Percentiles rank a stretch among this genome's conserved stretches.
phyloP scores from a whole-genome alignment of 768 basidiomycete species.

The Auricularia auricula-judae region DNA sequence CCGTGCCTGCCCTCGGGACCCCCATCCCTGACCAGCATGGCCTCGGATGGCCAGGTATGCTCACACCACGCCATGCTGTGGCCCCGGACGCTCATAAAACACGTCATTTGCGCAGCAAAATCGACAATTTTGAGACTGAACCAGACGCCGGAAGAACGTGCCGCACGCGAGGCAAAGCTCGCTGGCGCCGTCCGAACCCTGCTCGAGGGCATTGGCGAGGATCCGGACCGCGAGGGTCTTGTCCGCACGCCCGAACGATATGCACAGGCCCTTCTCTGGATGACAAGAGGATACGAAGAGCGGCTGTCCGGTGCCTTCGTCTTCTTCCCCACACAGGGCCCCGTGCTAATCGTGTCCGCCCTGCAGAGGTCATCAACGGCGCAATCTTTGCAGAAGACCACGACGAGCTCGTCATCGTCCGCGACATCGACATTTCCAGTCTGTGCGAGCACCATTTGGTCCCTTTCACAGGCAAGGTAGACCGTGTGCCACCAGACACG shows the following conservation, averaged over 20 bases:
- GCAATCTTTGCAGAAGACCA: slow-evolving; percentile 98
- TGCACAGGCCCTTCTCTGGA: slow-evolving; percentile 95
- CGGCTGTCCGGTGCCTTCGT: slow-evolving; percentile 61
- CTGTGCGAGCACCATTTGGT: slow-evolving; percentile 98
- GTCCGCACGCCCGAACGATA: slow-evolving; percentile 88
- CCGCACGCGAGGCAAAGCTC: slow-evolving; percentile 64
- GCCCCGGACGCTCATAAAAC: neutral
- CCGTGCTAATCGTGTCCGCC: neutral
- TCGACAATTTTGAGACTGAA: slow-evolving; percentile 78
- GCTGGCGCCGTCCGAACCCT: slow-evolving; percentile 79
- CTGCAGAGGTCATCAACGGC: slow-evolving; percentile 90
- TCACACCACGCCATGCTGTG: neutral
- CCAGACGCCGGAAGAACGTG: slow-evolving; percentile 63
- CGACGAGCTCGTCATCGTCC: slow-evolving; percentile 98
- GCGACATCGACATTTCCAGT: slow-evolving; percentile 94
- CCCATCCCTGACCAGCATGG: slow-evolving; percentile 53
- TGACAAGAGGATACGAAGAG: slow-evolving; percentile 98
- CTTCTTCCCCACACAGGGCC: neutral
- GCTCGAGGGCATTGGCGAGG: slow-evolving; percentile 96
- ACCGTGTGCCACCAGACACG: slow-evolving; percentile 14
- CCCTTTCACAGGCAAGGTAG: slow-evolving; percentile 92
- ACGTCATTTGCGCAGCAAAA: slow-evolving; percentile 48
- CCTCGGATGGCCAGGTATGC: slow-evolving; percentile 84
- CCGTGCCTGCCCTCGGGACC: slow-evolving; percentile 26
- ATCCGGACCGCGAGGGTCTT: slow-evolving; percentile 90